These are phyloP conservation scores for Cercophora sp. DNA, from an alignment of 495 filamentous ascomycete genomes.

Conservation along the genomic window DNA sequence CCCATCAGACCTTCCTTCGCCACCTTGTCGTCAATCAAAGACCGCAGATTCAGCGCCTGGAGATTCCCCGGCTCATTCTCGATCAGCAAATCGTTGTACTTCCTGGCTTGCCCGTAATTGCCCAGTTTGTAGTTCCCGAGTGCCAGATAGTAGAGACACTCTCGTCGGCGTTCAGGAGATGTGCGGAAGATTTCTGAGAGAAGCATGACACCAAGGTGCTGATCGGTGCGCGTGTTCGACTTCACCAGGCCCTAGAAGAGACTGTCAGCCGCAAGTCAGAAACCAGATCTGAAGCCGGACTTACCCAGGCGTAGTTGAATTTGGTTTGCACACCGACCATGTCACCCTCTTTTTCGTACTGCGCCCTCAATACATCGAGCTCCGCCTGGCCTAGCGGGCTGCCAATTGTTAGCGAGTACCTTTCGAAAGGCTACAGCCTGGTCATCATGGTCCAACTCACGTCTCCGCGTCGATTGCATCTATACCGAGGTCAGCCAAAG, in stretches of 20 bases:
- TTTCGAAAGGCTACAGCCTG: background rate
- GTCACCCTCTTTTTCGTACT: slow-evolving; percentile 94
- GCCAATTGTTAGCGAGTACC: slow-evolving; percentile 4
- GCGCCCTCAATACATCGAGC: slow-evolving; percentile 81
- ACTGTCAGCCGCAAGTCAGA: background rate
- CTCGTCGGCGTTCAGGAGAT: slow-evolving; percentile 83
- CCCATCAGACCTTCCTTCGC: slow-evolving; percentile 90
- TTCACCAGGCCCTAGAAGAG: slow-evolving; percentile 80
- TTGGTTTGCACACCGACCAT: slow-evolving; percentile 97
- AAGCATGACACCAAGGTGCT: slow-evolving; percentile 91
- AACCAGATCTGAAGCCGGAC: slow-evolving; percentile 14
- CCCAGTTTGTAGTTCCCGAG: slow-evolving; percentile 97
- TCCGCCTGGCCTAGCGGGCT: slow-evolving; percentile 87
- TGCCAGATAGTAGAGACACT: slow-evolving; percentile 96
- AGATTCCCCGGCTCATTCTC: slow-evolving; percentile 86
- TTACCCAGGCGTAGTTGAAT: slow-evolving; percentile 98
- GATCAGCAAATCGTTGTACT: slow-evolving; percentile 88
- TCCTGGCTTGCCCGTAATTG: slow-evolving; percentile 89
- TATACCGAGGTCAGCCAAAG: slow-evolving; percentile 33
- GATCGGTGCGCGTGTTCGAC: slow-evolving; percentile 73
- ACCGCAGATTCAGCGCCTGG: slow-evolving; percentile 78
- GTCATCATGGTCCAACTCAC: slow-evolving; percentile 43
- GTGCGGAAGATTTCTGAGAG: slow-evolving; percentile 96
- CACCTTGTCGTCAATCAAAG: slow-evolving; percentile 92
- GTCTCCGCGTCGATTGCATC: slow-evolving; percentile 97